Conservation (phyloP, 2,329 filamentous ascomycete genomes). For the Trichoderma sp. region DNA sequence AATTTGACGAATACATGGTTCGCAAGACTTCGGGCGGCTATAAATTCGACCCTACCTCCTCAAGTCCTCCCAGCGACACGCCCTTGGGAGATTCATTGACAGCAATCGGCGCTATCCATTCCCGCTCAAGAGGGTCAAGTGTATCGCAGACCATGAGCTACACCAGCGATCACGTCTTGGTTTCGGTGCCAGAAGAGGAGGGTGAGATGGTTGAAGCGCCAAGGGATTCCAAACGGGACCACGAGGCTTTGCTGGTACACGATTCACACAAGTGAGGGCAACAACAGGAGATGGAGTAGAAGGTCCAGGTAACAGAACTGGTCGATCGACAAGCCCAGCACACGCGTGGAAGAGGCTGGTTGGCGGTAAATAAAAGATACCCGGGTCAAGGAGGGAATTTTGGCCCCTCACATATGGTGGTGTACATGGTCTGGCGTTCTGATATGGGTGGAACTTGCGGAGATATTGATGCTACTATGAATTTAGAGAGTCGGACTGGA, state of each 20-base stretch:
- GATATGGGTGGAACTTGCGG: neutral
- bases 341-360: neutral
- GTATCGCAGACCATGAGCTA: constrained; percentile 36
- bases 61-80: constrained; percentile 16
- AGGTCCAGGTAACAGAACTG: neutral
- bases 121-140: constrained; percentile 30
- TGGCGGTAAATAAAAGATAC: constrained; percentile 1
- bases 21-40: constrained; percentile 34
- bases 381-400: constrained; percentile 14
- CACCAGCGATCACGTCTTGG: constrained; percentile 38
- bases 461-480: neutral
- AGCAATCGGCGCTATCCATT: constrained; percentile 13
- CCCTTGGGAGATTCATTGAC: constrained; percentile 12
- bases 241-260: constrained; percentile 15
- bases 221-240: constrained; percentile 7
- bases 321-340: neutral
- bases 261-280: neutral
- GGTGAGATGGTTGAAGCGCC: constrained; percentile 23
- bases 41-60: constrained; percentile 32
- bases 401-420: neutral
- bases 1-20: constrained; percentile 47
- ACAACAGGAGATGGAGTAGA: neutral
- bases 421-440: constrained; percentile 7
- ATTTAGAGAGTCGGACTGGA: neutral
- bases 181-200: constrained; percentile 42